Percentiles rank a stretch among this genome's conserved stretches.
Conservation (phyloP, 768 basidiomycete genomes). For the Pleurotus cornucopiae region DNA sequence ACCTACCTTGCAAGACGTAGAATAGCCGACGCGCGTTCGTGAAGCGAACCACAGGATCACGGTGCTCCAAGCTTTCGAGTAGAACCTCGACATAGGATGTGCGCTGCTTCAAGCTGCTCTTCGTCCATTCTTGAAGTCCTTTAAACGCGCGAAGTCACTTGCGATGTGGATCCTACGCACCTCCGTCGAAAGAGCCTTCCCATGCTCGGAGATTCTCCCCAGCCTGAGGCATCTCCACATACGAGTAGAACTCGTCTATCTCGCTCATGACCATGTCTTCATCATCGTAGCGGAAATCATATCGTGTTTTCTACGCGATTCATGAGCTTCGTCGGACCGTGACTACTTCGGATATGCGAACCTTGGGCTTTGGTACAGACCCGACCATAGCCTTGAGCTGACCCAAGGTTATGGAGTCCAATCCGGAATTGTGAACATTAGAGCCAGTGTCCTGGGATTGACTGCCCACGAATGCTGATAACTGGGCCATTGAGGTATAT, state of each 20-base stretch:
- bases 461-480: constrained; percentile 22
- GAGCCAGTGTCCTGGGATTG: constrained; percentile 22
- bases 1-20: constrained; percentile 87
- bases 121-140: constrained; percentile 67
- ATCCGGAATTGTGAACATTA: constrained; percentile 31
- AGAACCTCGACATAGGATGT: constrained; percentile 75
- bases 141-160: constrained; percentile 7
- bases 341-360: constrained; percentile 21
- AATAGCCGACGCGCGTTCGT: constrained; percentile 82
- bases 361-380: constrained; percentile 73
- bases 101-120: constrained; percentile 54
- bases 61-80: constrained; percentile 84
- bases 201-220: constrained; percentile 85
- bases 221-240: constrained; percentile 90
- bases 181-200: constrained; percentile 77
- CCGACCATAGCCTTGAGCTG: constrained; percentile 74
- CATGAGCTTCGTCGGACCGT: not conserved
- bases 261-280: constrained; percentile 95
- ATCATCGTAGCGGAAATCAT: constrained; percentile 93
- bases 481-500: constrained; percentile 14
- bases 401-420: constrained; percentile 77
- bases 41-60: constrained; percentile 79
- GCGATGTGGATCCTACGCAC: constrained; percentile 34
- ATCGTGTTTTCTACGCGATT: constrained; percentile 68
- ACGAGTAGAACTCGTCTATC: constrained; percentile 97